A percentile compares a stretch with the other conserved stretches of the same genome.
Conservation (phyloP, 768 basidiomycete species). For the Chalciporus sphaerocephalus region DNA sequence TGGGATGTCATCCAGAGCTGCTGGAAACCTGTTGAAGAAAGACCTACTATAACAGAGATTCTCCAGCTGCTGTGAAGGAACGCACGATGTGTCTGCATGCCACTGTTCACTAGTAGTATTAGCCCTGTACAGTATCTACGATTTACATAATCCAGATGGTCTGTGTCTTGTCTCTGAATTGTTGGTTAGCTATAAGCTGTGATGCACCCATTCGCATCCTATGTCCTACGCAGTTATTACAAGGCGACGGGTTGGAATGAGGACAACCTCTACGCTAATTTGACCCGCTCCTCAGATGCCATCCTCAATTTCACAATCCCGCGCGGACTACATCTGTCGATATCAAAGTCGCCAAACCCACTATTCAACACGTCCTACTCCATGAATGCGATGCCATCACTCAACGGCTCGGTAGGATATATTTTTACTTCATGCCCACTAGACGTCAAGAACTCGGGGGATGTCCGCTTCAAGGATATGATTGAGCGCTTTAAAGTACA, state of each 20-base stretch:
- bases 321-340: conserved; percentile 68
- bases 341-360: conserved; percentile 85
- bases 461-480: conserved; percentile 82
- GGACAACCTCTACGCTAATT: conserved; percentile 86
- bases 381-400: conserved; percentile 87
- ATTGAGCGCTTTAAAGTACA: conserved; percentile 84
- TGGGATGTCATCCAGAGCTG: conserved; percentile 44
- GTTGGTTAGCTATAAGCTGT: not conserved
- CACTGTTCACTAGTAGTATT: too few relatives aligned
- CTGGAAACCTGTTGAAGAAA: conserved; percentile 37
- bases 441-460: conserved; percentile 61
- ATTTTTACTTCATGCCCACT: conserved; percentile 88
- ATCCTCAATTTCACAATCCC: conserved; percentile 91
- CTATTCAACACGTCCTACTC: conserved; percentile 88
- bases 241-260: conserved; percentile 95
- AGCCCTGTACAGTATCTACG: too few relatives aligned
- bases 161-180: not conserved
- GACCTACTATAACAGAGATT: conserved; percentile 41
- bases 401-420: conserved; percentile 90
- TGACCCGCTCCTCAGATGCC: conserved; percentile 86
- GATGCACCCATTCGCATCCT: conserved; percentile 86
- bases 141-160: conserved; percentile 8
- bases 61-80: conserved; percentile 14
- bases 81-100: too few relatives aligned
- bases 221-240: conserved; percentile 87